Base-by-base conservation (phyloP, 2,329 filamentous ascomycete genomes). In the Sphaerulina vaccinii region DNA sequence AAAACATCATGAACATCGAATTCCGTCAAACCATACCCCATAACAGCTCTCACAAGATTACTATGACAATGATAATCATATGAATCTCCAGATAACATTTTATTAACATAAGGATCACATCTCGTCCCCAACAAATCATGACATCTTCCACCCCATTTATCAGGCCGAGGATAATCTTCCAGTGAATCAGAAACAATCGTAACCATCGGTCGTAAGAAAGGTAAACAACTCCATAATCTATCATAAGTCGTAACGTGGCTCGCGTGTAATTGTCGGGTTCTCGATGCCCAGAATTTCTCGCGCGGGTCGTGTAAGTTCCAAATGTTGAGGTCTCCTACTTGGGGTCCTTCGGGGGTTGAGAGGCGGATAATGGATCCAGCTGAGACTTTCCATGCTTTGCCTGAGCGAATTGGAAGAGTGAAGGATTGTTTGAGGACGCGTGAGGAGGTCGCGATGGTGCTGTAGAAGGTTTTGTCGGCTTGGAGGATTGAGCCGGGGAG, bases 41-140 rank as follows among this genome's bases (percentile, higher is more conserved):
- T 56, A 2, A 93, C 81, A 0, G 89, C 86, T 3, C 89, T 81
- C 1, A 82, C 83, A 9, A 95, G 78, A 67, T 95, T 95, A 1
- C 85, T 89, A 65, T 92, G 88, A 68, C 89, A 95, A 67, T 93
- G 88, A 68, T 81, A 92, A 68, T 93, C 85, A 66, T 90, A 93
- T 24, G 77, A 76, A 43, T 81, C 77, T n/a, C 83, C 83, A 3
- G 79, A 82, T 46, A 95, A 80, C 56, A 93, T 78, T 32, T 80
- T 76, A 67, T 88, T 89, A 66, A 93, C 85, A 66, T 93, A 95
- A 1, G 88, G 88, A 70, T 93, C 89, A 70, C 89, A 95, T 37
- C 89, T 76, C 21, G 88, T 95, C 29, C 88, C 89, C 3, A 95
- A 74, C 18, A 95, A 74, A 71, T 95, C 89, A 73, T 95, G 88